Conservation (phyloP, 208 protist species). For the Leishmania lainsoni region DNA sequence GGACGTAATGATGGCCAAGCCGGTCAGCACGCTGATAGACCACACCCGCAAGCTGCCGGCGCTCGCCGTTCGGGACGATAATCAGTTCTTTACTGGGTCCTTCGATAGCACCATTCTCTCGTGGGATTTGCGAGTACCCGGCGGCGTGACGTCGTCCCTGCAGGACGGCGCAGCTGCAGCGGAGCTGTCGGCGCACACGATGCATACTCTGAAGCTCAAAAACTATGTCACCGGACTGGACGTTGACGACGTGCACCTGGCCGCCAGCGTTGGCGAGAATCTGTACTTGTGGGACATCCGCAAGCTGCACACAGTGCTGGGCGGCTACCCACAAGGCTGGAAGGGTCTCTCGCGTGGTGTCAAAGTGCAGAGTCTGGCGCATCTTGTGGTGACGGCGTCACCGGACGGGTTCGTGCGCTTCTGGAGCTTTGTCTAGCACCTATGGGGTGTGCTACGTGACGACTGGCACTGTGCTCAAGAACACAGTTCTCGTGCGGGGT, state of each 20-base stretch:
- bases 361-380: conserved; percentile 46
- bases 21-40: conserved; percentile 41
- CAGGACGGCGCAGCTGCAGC: conserved; percentile 18
- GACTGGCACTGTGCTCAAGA: not conserved
- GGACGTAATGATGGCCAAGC: conserved; percentile 37
- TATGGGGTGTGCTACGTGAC: not conserved
- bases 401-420: conserved; percentile 80
- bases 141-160: conserved; percentile 37
- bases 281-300: conserved; percentile 86
- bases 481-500: not conserved
- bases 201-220: conserved; percentile 77
- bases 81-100: conserved; percentile 80
- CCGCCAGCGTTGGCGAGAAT: conserved; percentile 78
- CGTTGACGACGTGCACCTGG: conserved; percentile 78
- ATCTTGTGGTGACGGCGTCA: conserved; percentile 75
- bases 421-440: conserved; percentile 72
- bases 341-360: conserved; percentile 80
- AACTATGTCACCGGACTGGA: conserved; percentile 85
- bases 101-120: conserved; percentile 84
- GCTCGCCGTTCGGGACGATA: conserved; percentile 66
- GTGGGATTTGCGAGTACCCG: conserved; percentile 75
- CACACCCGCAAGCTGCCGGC: conserved; percentile 83
- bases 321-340: conserved; percentile 80
- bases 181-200: conserved; percentile 38
- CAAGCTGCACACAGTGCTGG: conserved; percentile 71